Evolutionary conservation across 352 stramenopile genomes (phyloP), one percentile per base, ranked within the genome.

Genomic region (Phytopythium ostracodes): DNA sequence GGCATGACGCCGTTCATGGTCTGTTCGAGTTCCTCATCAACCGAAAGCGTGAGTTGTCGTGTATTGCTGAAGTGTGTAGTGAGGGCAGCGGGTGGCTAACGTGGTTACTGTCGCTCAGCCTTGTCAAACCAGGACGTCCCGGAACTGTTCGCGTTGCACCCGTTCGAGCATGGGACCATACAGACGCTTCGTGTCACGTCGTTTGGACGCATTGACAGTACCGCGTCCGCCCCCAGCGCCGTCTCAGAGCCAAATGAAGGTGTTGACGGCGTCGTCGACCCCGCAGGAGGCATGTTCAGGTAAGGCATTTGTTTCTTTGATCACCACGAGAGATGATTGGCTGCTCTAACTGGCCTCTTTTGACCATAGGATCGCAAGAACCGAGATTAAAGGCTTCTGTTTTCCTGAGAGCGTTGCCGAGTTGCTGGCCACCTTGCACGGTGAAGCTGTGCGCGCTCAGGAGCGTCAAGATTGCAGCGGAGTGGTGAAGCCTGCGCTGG

Each of bases 21-120:
- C 68, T 92, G 17, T 92, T 81, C 62, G 84, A 92, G 56, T 92
- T 84, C 60, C 72, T 92, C 3, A 72, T 92, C 63, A 92, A 92
- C 61, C 76, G 78, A 60, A 77, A 86, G 52, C 84, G 84, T 92
- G 77, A 24, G 83, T 47, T 75, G n/a, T 31, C 47, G 8, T 36
- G 46, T n/a, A 24, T 49, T 29, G 46, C n/a, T 59, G 18, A 33
- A 20, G 20, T 24, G 18, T 12, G 46, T 33, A 33, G 29, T 33
- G 29, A n/a, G 29, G 29, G 29, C 29, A 33, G 29, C 7, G 7
- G 7, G 29, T 33, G 29, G 8, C 20, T 50, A 11, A 25, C 14
- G 43, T 14, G 4, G 53, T 59, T 54, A 55, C 15, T 15, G 66
- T 10, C 31, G 40, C 7, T 10, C 29, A 92, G 84, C 84, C n/a